Conservation (phyloP, 2,329 filamentous ascomycete genomes). For the Myriosclerotinia scirpicola region DNA sequence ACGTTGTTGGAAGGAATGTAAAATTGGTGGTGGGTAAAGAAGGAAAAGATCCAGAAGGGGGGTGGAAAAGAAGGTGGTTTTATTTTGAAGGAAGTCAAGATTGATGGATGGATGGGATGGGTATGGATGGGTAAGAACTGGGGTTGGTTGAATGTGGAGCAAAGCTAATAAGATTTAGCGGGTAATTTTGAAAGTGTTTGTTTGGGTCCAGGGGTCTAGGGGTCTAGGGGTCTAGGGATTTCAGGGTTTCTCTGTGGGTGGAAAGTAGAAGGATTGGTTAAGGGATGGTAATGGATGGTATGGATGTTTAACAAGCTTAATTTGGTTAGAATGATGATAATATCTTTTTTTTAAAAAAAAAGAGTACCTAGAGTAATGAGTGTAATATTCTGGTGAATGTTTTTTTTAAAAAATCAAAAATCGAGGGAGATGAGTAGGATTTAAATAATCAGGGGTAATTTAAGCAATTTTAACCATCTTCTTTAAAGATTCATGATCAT, state of each 20-base stretch:
- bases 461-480: neutral
- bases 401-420: neutral
- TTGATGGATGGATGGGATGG: constrained; percentile 1
- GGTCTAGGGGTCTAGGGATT: neutral
- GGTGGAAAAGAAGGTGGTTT: constrained; percentile 22
- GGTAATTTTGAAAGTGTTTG: constrained; percentile 13
- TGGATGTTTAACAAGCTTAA: constrained; percentile 8
- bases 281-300: neutral
- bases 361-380: neutral
- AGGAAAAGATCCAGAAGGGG: neutral
- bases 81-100: constrained; percentile 15
- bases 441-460: constrained; percentile 9
- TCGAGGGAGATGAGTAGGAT: too few species aligned
- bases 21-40: constrained; percentile 13
- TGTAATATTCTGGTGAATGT: constrained; percentile 6
- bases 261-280: constrained; percentile 14
- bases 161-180: constrained; percentile 12
- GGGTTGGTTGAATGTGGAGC: constrained; percentile 16
- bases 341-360: neutral
- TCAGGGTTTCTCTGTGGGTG: neutral
- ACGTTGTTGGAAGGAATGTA: constrained; percentile 27
- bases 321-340: neutral
- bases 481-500: neutral
- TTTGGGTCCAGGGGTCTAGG: neutral
- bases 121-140: neutral